Conservation (phyloP, 2,329 filamentous ascomycete genomes). For the Colletotrichum horii region DNA sequence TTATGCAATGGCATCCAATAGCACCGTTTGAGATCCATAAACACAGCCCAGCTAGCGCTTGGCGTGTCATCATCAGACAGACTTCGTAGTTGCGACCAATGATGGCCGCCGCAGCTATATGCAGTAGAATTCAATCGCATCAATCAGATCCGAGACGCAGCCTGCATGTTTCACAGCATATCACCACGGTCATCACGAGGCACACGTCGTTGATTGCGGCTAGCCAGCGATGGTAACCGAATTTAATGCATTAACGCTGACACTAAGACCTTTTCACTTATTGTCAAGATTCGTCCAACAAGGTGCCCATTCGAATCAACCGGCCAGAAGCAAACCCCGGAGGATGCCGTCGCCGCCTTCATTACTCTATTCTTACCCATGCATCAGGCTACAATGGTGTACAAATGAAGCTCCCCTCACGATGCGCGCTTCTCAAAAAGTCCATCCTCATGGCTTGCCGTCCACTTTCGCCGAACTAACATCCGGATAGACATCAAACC, state of each 20-base stretch:
- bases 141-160: neutral
- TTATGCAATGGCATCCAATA: neutral
- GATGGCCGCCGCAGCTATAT: neutral
- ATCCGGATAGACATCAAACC: constrained; percentile 96
- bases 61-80: neutral
- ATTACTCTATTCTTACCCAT: neutral
- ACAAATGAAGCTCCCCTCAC: neutral
- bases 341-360: neutral
- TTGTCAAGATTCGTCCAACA: too few species aligned
- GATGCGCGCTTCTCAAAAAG: neutral
- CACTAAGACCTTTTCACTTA: too few species aligned
- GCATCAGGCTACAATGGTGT: neutral
- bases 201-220: too few species aligned
- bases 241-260: too few species aligned
- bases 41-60: neutral
- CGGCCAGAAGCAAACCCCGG: too few species aligned
- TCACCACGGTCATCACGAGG: too few species aligned
- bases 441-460: neutral
- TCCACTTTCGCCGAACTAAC: constrained; percentile 56
- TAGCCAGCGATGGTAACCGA: too few species aligned
- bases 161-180: neutral
- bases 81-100: neutral
- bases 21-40: neutral
- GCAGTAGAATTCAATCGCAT: neutral
- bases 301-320: too few species aligned